Percentiles rank a stretch among this genome's conserved stretches.
phyloP scores from a whole-genome alignment of 108 stramenopile species.

The Pseudonitzschia multistriata region DNA sequence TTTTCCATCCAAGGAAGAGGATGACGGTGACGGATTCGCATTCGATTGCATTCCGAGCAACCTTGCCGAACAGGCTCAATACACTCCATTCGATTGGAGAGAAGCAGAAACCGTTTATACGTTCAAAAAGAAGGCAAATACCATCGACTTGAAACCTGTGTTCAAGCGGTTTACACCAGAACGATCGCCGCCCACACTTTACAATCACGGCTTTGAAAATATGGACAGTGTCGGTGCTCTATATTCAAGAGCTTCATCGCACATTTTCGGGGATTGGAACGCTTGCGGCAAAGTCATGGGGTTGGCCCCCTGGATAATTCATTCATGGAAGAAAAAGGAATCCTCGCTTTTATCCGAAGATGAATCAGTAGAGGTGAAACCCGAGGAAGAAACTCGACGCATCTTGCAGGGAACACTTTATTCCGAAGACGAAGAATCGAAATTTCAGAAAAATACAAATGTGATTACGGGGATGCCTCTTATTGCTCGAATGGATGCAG shows the following conservation, averaged over 20 bases:
- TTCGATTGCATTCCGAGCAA: constrained; percentile 80
- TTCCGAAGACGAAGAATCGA: constrained; percentile 37
- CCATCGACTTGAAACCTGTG: constrained; percentile 53
- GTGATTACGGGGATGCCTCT: constrained; percentile 61
- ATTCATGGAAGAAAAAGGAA: constrained; percentile 63
- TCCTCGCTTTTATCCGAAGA: constrained; percentile 10
- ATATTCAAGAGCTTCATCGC: constrained; percentile 88
- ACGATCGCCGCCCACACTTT: constrained; percentile 67
- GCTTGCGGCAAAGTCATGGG: constrained; percentile 96
- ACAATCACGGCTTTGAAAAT: constrained; percentile 88
- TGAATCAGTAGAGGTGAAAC: constrained; percentile 31
- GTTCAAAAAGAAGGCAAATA: constrained; percentile 49
- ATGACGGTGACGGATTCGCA: constrained; percentile 9
- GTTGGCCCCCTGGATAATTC: constrained; percentile 85
- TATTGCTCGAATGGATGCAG: constrained; percentile 69
- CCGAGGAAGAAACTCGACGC: constrained; percentile 27
- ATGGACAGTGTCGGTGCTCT: constrained; percentile 95
- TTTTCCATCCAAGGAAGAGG: constrained; percentile 25
- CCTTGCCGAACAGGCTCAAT: constrained; percentile 49
- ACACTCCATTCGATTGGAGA: constrained; percentile 72
- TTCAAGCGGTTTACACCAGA: constrained; percentile 92
- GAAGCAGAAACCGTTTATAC: constrained; percentile 93
- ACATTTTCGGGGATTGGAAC: constrained; percentile 97
- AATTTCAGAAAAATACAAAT: constrained; percentile 55
- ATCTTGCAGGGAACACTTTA: constrained; percentile 64